These are phyloP conservation scores for Mycena kentingensis DNA, from an alignment of 768 basidiomycete species.

Conservation along the genomic window DNA sequence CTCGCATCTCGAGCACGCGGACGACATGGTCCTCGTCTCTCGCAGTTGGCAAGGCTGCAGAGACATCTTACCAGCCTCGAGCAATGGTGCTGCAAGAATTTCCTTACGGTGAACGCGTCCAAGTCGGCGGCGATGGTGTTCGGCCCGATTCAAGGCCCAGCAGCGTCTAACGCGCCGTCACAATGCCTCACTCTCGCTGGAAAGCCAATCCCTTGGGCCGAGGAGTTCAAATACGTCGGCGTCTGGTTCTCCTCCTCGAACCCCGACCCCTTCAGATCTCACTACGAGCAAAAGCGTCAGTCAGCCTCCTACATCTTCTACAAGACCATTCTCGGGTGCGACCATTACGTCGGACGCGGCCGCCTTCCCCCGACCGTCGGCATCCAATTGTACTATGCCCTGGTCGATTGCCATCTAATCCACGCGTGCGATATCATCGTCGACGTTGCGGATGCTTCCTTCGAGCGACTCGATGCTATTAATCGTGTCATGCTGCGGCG, in stretches of 20 bases:
- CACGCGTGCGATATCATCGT: conserved; percentile 9
- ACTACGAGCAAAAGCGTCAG: conserved; percentile 9
- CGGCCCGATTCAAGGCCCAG: conserved; percentile 5
- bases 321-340: neutral
- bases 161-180: neutral
- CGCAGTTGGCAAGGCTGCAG: neutral
- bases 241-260: neutral
- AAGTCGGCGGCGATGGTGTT: conserved; percentile 22
- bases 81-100: conserved; percentile 17
- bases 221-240: conserved; percentile 15
- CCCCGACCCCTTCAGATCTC: conserved; percentile 1
- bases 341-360: neutral
- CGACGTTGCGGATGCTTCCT: conserved; percentile 5
- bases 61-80: neutral
- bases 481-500: neutral
- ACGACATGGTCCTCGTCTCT: conserved; percentile 5
- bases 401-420: conserved; percentile 18
- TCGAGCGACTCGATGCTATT: neutral
- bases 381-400: conserved; percentile 15
- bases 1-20: neutral
- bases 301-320: neutral
- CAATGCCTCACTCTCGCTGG: neutral
- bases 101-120: conserved; percentile 16
- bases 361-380: conserved; percentile 1
- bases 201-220: neutral